Conservation (phyloP, 441 rosid genomes). For the Pelargonium australe region DNA sequence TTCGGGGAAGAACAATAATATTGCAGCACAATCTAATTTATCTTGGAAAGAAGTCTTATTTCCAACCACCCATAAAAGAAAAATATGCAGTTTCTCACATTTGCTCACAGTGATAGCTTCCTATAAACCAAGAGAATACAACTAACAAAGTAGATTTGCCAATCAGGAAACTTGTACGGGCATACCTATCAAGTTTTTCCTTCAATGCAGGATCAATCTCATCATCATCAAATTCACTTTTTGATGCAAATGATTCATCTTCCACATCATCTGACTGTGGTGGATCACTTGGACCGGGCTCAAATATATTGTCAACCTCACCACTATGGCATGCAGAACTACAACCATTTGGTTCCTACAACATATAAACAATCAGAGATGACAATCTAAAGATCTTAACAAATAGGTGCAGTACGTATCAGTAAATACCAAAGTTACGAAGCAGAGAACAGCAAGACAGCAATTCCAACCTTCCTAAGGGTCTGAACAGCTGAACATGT, state of each 20-base stretch:
- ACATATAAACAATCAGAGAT: no score
- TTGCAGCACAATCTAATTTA: no score
- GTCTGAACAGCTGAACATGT: conserved; percentile 16
- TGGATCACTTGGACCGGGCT: conserved; percentile 19
- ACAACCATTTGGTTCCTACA: no score
- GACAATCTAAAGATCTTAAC: no score
- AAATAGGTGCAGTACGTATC: no score
- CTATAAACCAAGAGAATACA: background rate
- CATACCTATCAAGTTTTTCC: conserved; percentile 41
- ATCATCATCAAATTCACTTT: conserved; percentile 41
- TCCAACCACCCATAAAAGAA: no score
- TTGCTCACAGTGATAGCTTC: background rate
- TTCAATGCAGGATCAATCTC: conserved; percentile 43
- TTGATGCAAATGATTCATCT: conserved; percentile 21
- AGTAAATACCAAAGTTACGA: no score
- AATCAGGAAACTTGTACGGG: background rate
- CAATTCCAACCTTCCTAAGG: no score
- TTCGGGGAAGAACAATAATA: no score
- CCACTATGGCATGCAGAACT: conserved; percentile 5
- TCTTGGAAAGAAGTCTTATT: no score
- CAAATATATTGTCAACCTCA: conserved; percentile 15
- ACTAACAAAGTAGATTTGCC: background rate
- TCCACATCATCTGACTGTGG: conserved; percentile 28
- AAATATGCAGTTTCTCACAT: no score
- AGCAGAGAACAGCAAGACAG: no score